Base-by-base conservation (phyloP, 2,329 filamentous ascomycete species). In the Eurotiales sp. region DNA sequence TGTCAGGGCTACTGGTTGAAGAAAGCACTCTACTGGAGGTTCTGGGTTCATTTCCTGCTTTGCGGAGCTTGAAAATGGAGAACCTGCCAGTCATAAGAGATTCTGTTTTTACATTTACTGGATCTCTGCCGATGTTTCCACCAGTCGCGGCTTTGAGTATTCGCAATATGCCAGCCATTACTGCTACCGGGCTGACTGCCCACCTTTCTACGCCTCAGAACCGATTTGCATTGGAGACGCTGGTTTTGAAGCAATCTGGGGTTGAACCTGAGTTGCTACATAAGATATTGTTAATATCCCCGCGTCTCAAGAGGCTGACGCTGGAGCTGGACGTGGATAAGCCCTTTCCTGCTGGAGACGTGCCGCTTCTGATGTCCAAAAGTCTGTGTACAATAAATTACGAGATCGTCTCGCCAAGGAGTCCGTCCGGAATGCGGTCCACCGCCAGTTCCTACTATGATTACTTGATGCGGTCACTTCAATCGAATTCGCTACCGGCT, bases 391-490 rank as follows among this genome's bases (percentile, higher is more conserved):
- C 82, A 2, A 74, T 97, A 12, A 86, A 92, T 60, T 96, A 85
- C 65, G 92, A 96, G 69, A 88, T 97, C 64, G 86, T 82, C 10
- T 70, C 68, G 6, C 53, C 61, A 3, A 73, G 81, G 0, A 81
- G 83, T 19, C 77, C 84, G 10, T 86, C 82, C 54, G 70, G 73
- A 10, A 66, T 79, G 46, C 74, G 77, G 45, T 70, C 75, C 0
- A 75, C 78, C 1, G 72, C 76, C 6, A 71, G 74, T 21, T 80
- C 78, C 15, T 95, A 96, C 72, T 95, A 96, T 69, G 81, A 83
- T 55, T 96, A 96, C 69, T 81, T 97, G 17, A 85, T 89, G 22
- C 81, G 81, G n/a, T 95, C 89, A 0, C 81, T 97, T 27, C 82
- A 93, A 54, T 80, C 83, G 14, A 86, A 86, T 55, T 81, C 83